Percentiles rank a stretch among this genome's conserved stretches.
phyloP scores from a whole-genome alignment of 345 rosid species.

The Eucalyptus erythrocorys region DNA sequence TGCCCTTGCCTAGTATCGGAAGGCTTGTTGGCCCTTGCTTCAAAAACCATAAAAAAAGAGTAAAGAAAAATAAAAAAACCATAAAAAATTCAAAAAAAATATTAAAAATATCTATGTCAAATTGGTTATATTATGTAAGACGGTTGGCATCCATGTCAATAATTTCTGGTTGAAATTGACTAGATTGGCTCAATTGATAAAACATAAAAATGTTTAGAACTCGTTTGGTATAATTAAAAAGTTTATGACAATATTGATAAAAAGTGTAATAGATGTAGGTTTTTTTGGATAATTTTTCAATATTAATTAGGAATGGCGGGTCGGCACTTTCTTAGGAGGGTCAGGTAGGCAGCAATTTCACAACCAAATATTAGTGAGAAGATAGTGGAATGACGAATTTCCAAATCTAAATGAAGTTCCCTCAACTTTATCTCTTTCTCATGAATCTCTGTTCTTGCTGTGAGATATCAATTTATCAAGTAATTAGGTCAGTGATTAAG shows the following conservation, averaged over 20 bases:
- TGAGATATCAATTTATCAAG: background rate
- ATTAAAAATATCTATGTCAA: accelerated
- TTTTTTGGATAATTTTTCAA: too few relatives aligned
- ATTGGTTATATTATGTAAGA: too few relatives aligned
- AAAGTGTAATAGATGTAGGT: background rate
- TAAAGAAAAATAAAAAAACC: background rate
- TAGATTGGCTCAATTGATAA: too few relatives aligned
- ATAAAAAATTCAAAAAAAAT: too few relatives aligned
- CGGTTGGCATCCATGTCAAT: accelerated
- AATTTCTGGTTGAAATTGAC: too few relatives aligned
- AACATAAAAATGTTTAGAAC: accelerated
- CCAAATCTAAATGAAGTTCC: background rate
- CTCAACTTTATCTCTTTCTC: background rate
- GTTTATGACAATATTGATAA: too few relatives aligned
- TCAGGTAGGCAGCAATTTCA: background rate
- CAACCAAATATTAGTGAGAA: background rate
- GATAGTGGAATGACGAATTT: background rate
- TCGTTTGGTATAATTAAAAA: accelerated
- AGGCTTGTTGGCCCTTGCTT: background rate
- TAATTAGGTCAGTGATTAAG: background rate
- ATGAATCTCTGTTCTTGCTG: background rate
- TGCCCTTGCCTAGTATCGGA: accelerated
- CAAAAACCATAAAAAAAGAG: too few relatives aligned
- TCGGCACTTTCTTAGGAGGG: background rate
- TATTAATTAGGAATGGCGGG: background rate